Evolutionary conservation across 2,329 filamentous ascomycete species (phyloP).

Genomic region (Colletotrichum sp.): DNA sequence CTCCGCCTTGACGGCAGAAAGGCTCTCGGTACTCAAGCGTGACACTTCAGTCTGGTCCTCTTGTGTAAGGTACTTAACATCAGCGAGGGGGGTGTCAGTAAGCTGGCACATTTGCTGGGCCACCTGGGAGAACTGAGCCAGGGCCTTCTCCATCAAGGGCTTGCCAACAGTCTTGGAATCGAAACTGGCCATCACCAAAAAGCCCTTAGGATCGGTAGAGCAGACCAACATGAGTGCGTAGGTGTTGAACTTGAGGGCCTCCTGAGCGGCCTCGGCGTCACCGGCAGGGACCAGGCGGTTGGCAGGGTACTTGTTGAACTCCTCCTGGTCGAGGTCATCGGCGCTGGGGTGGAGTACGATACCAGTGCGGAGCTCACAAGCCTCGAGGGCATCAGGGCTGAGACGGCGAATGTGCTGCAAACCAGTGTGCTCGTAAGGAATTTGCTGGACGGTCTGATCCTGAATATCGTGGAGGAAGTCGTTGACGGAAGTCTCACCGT

Average conservation of each 20-base stretch:
- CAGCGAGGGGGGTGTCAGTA: conserved; percentile 32
- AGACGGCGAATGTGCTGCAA: conserved; percentile 64
- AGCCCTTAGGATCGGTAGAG: conserved; percentile 59
- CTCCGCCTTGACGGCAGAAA: conserved; percentile 25
- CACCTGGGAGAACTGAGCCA: conserved; percentile 57
- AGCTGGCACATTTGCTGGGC: conserved; percentile 52
- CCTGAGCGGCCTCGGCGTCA: conserved; percentile 61
- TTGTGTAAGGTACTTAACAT: conserved; percentile 37
- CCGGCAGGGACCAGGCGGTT: conserved; percentile 59
- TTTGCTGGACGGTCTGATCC: conserved; percentile 58
- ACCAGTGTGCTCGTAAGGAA: conserved; percentile 69
- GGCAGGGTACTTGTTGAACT: conserved; percentile 41
- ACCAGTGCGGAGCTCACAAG: conserved; percentile 61
- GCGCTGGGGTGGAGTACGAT: conserved; percentile 58
- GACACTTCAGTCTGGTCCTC: conserved; percentile 38
- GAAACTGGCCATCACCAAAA: conserved; percentile 68
- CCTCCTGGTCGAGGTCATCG: conserved; percentile 32
- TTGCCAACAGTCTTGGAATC: conserved; percentile 63
- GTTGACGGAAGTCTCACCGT: conserved; percentile 43
- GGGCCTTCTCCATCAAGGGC: conserved; percentile 55
- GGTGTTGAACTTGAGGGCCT: conserved; percentile 63
- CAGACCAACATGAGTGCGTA: conserved; percentile 72
- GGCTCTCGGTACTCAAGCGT: conserved; percentile 28
- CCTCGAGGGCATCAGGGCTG: conserved; percentile 57
- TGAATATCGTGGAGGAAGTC: conserved; percentile 64